A percentile compares a stretch with the other conserved stretches of the same genome.
Evolutionary conservation across 2,329 filamentous ascomycete genomes (phyloP).

Genomic region (Aureobasidium melanogenum): DNA sequence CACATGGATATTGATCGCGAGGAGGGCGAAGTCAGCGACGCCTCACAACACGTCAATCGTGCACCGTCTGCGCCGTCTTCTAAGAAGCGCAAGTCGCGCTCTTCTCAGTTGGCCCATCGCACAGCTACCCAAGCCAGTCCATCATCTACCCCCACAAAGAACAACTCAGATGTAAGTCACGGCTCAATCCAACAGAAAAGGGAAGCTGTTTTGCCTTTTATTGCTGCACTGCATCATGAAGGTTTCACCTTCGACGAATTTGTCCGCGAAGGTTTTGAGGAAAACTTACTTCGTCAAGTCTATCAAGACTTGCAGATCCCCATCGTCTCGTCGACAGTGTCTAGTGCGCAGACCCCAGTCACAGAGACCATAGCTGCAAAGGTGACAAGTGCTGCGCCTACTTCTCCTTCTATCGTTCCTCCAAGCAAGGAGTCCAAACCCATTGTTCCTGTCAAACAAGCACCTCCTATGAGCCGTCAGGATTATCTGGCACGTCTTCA

Average conservation of each 20-base stretch:
- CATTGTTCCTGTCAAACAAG: conserved; percentile 14
- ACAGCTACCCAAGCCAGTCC: background rate
- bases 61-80: background rate
- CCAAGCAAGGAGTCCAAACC: background rate
- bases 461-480: conserved; percentile 50
- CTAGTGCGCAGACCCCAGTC: background rate
- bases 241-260: conserved; percentile 68
- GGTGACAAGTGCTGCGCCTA: background rate
- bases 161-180: background rate
- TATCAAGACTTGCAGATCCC: conserved; percentile 56
- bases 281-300: conserved; percentile 51
- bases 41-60: background rate
- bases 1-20: conserved; percentile 12
- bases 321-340: background rate
- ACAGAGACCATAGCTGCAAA: background rate
- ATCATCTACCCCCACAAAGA: background rate
- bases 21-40: conserved; percentile 15
- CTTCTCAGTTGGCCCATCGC: background rate
- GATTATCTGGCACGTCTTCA: conserved; percentile 68
- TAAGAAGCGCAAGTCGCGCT: background rate
- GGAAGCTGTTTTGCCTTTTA: conserved; percentile 16
- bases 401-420: conserved; percentile 1
- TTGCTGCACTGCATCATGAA: conserved; percentile 36
- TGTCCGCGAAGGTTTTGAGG: conserved; percentile 62
- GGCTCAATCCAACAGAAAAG: conserved; percentile 1